Base-by-base conservation (phyloP, 768 basidiomycete genomes). In the Trametes elegans region DNA sequence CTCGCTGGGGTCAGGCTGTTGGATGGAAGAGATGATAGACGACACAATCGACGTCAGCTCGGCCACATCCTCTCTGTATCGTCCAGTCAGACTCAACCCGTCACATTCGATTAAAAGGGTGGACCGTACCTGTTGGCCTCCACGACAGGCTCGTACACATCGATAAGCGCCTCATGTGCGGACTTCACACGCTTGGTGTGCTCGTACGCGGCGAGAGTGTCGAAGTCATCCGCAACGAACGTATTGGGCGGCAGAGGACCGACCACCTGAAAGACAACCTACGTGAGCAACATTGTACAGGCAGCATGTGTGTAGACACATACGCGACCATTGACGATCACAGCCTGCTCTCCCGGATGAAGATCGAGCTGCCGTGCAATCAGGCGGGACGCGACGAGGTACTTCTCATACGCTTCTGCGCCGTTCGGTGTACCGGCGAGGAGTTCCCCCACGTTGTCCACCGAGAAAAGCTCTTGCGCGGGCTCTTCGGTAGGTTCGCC, bases 251-350 rank as follows among this genome's bases (percentile, higher is more conserved):
- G 69, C 32, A 97, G 72, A 0, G 92, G 91, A 0, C 91, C 90
- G 24, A 98, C 73, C 47, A 96, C 70, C 94, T 96, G 61, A 2
- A 39, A 24, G 26, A 14, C 6, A 11, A 21, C 24, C 4, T 14
- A 32, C 3, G 41, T 58, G 32, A 49, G 44, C 38, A 38, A 1
- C 19, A 28, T 16, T 24, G 7, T 28, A 18, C 13, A 27, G 16
- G 6, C 9, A 5, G 7, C 27, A 27, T 5, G 3, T 3, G 18
- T 18, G 23, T 53, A 8, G 21, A 2, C 28, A 2, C 87, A 67
- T 65, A 95, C 93, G 28, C 95, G 77, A 23, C 95, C 96, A 62
- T 97, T 97, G 47, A 90, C 73, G 31, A 95, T 57, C 32, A 98
- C 54, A 0, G 79, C 90, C 19, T 75, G 74, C 53, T 85, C 71